These are phyloP conservation scores for Byssoonygena ceratinophila DNA, from an alignment of 2,329 filamentous ascomycete genomes.

Conservation along the genomic window DNA sequence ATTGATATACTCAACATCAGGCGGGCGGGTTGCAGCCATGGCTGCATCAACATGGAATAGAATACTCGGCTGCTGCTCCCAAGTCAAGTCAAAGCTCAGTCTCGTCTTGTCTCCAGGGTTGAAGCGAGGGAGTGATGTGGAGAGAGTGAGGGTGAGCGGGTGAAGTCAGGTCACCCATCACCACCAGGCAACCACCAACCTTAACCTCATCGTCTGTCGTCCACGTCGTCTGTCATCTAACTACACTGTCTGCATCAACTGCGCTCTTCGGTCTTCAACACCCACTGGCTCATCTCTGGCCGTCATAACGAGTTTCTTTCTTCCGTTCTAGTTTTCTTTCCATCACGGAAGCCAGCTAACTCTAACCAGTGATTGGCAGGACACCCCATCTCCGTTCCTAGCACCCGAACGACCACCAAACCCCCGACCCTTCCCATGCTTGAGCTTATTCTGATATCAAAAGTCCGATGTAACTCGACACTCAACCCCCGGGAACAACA, in stretches of 20 bases:
- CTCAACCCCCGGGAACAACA: neutral
- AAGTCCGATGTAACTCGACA: constrained; percentile 5
- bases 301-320: neutral
- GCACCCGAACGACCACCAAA: neutral
- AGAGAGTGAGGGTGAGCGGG: too few relatives aligned
- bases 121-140: too few relatives aligned
- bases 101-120: too few relatives aligned
- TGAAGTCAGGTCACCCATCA: too few relatives aligned
- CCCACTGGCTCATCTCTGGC: too few relatives aligned
- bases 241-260: too few relatives aligned
- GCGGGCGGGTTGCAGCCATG: constrained; percentile 8
- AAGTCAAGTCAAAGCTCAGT: too few relatives aligned
- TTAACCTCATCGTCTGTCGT: too few relatives aligned
- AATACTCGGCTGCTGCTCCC: neutral
- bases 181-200: too few relatives aligned
- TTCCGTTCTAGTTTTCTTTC: neutral
- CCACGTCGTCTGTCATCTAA: too few relatives aligned
- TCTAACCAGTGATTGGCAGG: neutral
- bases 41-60: neutral
- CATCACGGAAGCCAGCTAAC: neutral
- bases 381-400: neutral
- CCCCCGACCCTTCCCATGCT: neutral
- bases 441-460: neutral
- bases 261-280: too few relatives aligned
- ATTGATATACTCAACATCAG: constrained; percentile 19